Conservation (phyloP, 768 basidiomycete genomes). For the Megacollybia marginata region DNA sequence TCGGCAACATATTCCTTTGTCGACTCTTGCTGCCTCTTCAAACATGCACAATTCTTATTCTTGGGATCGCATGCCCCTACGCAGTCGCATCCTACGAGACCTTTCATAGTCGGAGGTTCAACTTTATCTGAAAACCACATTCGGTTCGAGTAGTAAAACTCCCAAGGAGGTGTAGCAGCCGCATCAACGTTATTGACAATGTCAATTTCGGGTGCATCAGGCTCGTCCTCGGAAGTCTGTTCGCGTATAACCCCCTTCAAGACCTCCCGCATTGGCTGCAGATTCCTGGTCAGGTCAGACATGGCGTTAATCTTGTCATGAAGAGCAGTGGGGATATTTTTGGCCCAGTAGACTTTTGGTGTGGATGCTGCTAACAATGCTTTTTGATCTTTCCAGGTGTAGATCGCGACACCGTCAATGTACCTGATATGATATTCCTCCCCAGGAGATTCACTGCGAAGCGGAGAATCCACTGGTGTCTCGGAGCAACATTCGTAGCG, state of each 20-base stretch:
- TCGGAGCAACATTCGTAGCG: too few relatives aligned
- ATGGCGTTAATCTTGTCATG: slow-evolving; percentile 63
- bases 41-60: slow-evolving; percentile 66
- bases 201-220: slow-evolving; percentile 56
- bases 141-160: slow-evolving; percentile 81
- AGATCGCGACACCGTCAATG: neutral
- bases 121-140: slow-evolving; percentile 71
- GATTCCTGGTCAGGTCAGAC: slow-evolving; percentile 28
- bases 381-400: neutral
- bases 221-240: slow-evolving; percentile 61
- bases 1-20: slow-evolving; percentile 30
- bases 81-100: slow-evolving; percentile 66
- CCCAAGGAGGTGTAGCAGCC: slow-evolving; percentile 71
- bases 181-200: slow-evolving; percentile 63
- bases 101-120: slow-evolving; percentile 51
- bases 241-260: slow-evolving; percentile 60
- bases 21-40: slow-evolving; percentile 44
- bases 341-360: neutral
- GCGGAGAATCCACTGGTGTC: neutral
- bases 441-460: neutral
- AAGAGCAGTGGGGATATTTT: slow-evolving; percentile 14
- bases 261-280: slow-evolving; percentile 43
- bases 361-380: neutral
- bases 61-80: slow-evolving; percentile 68
- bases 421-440: neutral